Base-by-base conservation (phyloP, 805 yeast genomes). In the Pichia nakasei region DNA sequence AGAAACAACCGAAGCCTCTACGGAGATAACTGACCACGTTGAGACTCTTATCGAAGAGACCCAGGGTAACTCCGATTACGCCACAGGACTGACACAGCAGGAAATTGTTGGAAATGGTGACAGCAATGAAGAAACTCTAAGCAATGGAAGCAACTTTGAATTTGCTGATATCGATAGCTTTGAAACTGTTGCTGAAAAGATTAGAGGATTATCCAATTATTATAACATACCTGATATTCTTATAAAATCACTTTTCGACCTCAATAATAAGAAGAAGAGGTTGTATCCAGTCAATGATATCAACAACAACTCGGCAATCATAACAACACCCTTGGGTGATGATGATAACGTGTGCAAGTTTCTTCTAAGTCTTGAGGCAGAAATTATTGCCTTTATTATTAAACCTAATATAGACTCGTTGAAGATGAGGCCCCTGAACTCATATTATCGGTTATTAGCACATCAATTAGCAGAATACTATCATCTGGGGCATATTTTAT, bases 381-480 rank as follows among this genome's bases (percentile, higher is more conserved):
- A 71, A 43, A 57, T 79, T 22, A 48, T 69, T 13, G 65, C 62
- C 21, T 76, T 79, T 52, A 66, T 76, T 32, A 52, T 64, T 8
- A 39, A 65, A 52, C 53, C 70, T 52, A 42, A 67, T 55, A 52
- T 68, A 60, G 50, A 68, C 56, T 59, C 72, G 26, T 53, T 65
- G 67, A 63, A 67, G 49, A 55, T 75, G 55, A 67, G 66, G 34
- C 75, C 83, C 7, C 72, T 78, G 71, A 83, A 83, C 58, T 79
- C 87, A 3, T 83, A 79, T 57, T 78, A 76, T 51, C 64, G 91
- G 51, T 64, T 84, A 38, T 61, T 84, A 43, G 71, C 82, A 0
- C 89, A 84, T 59, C 83, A 81, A 50, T 63, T 82, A 31, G 85
- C 88, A 5, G 82, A 78, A 33, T 81, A 80, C 56, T 80, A 81